Evolutionary conservation across 768 basidiomycete species (phyloP), one percentile per base, ranked within the genome.

Genomic region (Termitomyces sp.): DNA sequence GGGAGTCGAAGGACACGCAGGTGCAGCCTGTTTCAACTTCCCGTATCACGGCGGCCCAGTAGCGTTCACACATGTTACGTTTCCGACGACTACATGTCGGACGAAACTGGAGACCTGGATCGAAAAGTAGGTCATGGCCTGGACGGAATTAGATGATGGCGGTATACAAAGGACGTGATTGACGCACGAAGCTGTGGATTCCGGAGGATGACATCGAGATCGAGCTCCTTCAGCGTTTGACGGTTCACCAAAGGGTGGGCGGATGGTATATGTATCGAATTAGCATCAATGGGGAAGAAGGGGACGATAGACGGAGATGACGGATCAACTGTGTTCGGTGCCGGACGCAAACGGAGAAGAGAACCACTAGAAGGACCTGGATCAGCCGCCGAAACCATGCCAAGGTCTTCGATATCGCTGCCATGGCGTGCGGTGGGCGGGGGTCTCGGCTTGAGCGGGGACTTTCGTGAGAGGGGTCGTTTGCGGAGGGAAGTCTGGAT

Each of bases 111-210:
- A 93, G 74, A 16, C 86, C 85, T 17, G 89, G 80, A 60, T 96
- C 94, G 61, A 95, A 94, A 62, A 95, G 81, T 58, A 95, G 79
- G 71, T 95, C 93, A 63, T 96, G 93, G 34, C 90, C 90, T 92
- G 64, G 11, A 56, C 7, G 51, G 28, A 53, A 53, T 56, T 39
- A 58, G 58, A 54, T 47, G 56, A 59, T 48, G 35, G 63, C 59
- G n/a, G 52, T 30, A 43, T 58, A 55, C 47, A 27, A 55, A 55
- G 57, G 32, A 59, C 42, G 63, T 32, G 54, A 21, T 86, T 55
- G 21, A 87, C 86, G 74, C 73, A 91, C 94, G 89, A 57, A 96
- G 86, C 67, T 94, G 92, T 23, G 92, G 91, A 69, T 94, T 94
- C 47, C 89, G 83, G 55, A 96, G 78, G 63, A 96, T 94, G 52